Evolutionary conservation across 2,329 filamentous ascomycete species (phyloP).

Genomic region (Pestalotiopsis sp.): DNA sequence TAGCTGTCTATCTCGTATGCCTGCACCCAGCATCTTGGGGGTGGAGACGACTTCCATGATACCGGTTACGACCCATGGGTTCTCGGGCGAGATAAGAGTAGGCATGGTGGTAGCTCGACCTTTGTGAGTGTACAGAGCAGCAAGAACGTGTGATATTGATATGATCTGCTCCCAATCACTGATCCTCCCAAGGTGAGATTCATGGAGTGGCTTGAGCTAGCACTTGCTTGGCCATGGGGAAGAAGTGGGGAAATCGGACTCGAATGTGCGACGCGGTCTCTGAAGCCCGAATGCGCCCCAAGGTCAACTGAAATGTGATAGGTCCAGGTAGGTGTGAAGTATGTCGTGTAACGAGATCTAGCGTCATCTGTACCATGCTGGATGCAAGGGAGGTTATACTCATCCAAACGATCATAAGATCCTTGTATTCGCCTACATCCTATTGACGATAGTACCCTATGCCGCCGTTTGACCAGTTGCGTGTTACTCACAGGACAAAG

Average conservation of each 20-base stretch:
- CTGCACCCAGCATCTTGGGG: not conserved
- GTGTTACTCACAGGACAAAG: too few species aligned
- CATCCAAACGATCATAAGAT: too few species aligned
- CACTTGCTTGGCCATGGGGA: not conserved
- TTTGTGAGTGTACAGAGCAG: not conserved
- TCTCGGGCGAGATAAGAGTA: slow-evolving; percentile 1
- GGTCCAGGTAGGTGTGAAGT: too few species aligned
- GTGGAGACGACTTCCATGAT: not conserved
- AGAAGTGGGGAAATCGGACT: not conserved
- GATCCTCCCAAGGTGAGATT: not conserved
- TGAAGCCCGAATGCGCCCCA: not conserved
- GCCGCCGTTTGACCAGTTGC: too few species aligned
- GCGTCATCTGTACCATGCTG: too few species aligned
- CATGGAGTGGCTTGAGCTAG: not conserved
- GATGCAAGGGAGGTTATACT: too few species aligned
- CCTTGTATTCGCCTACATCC: too few species aligned
- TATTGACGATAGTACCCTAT: too few species aligned
- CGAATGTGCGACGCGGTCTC: not conserved
- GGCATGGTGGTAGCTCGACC: not conserved
- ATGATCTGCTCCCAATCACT: not conserved
- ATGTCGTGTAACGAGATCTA: too few species aligned
- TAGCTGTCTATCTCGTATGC: not conserved
- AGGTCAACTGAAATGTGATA: too few species aligned
- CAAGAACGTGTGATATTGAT: not conserved
- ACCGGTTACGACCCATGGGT: not conserved